phyloP scores from a whole-genome alignment of 148 eudicot species.

The Fagopyrum tataricum region DNA sequence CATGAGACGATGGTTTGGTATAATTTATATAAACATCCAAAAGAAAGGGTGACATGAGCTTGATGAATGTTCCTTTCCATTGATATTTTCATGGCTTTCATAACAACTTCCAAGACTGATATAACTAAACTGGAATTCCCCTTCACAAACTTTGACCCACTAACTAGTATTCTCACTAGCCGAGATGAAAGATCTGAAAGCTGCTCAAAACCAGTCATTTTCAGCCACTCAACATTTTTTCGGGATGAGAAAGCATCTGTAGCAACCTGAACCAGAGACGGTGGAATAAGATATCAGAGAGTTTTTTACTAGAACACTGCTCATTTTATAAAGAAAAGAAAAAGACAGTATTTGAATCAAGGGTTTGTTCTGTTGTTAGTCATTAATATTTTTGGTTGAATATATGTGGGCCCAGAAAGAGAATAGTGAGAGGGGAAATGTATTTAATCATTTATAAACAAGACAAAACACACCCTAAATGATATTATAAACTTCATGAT shows the following conservation, averaged over 20 bases:
- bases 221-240: slow-evolving; percentile 55
- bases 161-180: slow-evolving; percentile 47
- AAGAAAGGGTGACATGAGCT: slow-evolving; percentile 64
- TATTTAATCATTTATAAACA: neutral
- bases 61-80: slow-evolving; percentile 48
- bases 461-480: neutral
- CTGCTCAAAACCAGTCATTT: slow-evolving; percentile 62
- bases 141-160: slow-evolving; percentile 27
- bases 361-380: too few relatives aligned
- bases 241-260: slow-evolving; percentile 36
- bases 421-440: neutral
- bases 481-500: neutral
- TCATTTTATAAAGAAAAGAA: neutral
- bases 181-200: slow-evolving; percentile 67
- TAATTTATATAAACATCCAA: slow-evolving; percentile 45
- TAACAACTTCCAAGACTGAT: slow-evolving; percentile 39
- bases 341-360: too few relatives aligned
- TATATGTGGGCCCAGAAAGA: neutral
- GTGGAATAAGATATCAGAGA: neutral
- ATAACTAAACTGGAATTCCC: slow-evolving; percentile 20
- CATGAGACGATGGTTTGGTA: slow-evolving; percentile 39
- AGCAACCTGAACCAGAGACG: slow-evolving; percentile 36
- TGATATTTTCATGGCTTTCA: slow-evolving; percentile 50
- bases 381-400: too few relatives aligned
- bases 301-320: neutral